Percentiles rank a stretch among this genome's conserved stretches.
Conservation (phyloP, 768 basidiomycete genomes). For the Trametes villosa region DNA sequence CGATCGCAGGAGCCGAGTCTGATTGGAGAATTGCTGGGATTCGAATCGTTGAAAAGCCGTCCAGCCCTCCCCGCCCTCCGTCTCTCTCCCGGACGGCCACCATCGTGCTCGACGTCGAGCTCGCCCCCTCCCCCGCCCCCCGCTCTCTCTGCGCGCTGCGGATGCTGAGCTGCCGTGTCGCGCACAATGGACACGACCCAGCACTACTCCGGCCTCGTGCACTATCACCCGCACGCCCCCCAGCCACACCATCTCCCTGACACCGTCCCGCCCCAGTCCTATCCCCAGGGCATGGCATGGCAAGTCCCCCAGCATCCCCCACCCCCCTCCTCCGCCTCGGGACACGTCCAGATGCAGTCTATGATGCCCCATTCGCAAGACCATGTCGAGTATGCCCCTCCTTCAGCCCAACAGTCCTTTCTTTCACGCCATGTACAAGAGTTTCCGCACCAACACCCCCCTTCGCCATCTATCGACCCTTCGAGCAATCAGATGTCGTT, state of each 20-base stretch:
- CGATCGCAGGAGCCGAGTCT: conserved; percentile 25
- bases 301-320: conserved; percentile 25
- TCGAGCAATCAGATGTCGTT: conserved; percentile 18
- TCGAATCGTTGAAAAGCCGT: conserved; percentile 25
- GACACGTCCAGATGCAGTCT: conserved; percentile 28
- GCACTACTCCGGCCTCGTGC: conserved; percentile 30
- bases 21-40: conserved; percentile 25
- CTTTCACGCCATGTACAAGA: conserved; percentile 12
- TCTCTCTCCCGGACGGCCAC: conserved; percentile 25
- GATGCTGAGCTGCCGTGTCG: conserved; percentile 21
- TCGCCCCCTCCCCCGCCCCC: conserved; percentile 3
- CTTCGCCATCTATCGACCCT: conserved; percentile 20
- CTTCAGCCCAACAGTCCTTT: conserved; percentile 27
- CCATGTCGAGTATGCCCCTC: conserved; percentile 28
- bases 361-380: conserved; percentile 24
- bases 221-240: conserved; percentile 24
- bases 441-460: conserved; percentile 18
- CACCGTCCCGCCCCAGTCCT: conserved; percentile 23
- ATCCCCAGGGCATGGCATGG: conserved; percentile 30
- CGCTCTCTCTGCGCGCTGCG: conserved; percentile 5
- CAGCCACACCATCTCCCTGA: conserved; percentile 26
- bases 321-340: conserved; percentile 22
- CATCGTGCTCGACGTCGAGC: conserved; percentile 20
- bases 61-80: conserved; percentile 9
- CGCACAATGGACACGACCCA: conserved; percentile 27